phyloP scores from a whole-genome alignment of 179 eudicot genomes.

The Spergularia azorica region DNA sequence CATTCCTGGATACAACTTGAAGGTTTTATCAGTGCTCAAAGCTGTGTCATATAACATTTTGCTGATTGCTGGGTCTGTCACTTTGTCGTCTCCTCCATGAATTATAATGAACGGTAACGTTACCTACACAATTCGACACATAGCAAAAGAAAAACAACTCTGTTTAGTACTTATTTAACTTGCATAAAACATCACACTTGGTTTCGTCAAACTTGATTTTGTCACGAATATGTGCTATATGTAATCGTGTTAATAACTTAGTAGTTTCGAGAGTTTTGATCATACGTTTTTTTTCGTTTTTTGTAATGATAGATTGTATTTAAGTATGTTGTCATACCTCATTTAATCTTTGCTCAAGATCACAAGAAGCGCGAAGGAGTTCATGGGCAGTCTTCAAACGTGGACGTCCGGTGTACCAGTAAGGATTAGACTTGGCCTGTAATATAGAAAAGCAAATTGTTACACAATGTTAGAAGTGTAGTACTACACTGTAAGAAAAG shows the following conservation, averaged over 20 bases:
- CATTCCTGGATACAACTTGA: slow-evolving; percentile 85
- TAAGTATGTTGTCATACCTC: slow-evolving; percentile 44
- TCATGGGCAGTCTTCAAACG: slow-evolving; percentile 71
- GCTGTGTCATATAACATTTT: slow-evolving; percentile 62
- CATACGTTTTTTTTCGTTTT: no score
- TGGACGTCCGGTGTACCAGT: slow-evolving; percentile 79
- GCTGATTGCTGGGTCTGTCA: slow-evolving; percentile 76
- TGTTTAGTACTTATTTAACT: no score
- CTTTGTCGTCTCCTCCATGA: slow-evolving; percentile 84
- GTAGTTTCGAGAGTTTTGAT: no score
- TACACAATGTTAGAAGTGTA: no score
- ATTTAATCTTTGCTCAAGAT: slow-evolving; percentile 58
- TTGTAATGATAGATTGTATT: no score
- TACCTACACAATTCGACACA: slow-evolving; percentile 39
- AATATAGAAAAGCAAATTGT: not conserved
- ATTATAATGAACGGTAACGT: slow-evolving; percentile 65
- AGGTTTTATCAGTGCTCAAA: slow-evolving; percentile 68
- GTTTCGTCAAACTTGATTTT: no score
- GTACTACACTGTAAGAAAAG: no score
- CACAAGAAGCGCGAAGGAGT: slow-evolving; percentile 48
- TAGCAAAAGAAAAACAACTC: no score
- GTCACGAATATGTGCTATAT: no score
- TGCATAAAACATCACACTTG: no score
- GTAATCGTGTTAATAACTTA: no score
- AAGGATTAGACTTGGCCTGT: slow-evolving; percentile 71